A percentile compares a stretch with the other conserved stretches of the same genome.
phyloP scores from a whole-genome alignment of 306 rosid species.

The Hippophae gyantsensis region DNA sequence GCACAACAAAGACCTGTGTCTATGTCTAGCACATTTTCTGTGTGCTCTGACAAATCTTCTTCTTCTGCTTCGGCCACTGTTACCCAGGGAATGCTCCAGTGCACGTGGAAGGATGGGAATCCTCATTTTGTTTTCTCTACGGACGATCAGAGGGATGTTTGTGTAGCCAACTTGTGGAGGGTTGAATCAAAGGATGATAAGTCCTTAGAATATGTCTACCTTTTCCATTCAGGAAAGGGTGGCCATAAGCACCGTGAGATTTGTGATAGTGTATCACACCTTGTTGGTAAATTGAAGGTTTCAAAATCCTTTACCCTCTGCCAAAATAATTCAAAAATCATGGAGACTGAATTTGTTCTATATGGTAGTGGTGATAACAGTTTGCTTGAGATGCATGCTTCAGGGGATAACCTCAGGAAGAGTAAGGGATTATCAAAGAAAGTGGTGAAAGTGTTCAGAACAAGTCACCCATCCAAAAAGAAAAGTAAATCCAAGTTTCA shows the following conservation, averaged over 20 bases:
- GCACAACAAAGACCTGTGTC: conserved; percentile 42
- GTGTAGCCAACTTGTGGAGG: conserved; percentile 49
- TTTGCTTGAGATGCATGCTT: conserved; percentile 37
- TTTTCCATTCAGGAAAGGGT: conserved; percentile 56
- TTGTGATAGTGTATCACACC: conserved; percentile 29
- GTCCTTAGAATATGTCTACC: conserved; percentile 48
- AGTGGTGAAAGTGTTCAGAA: conserved; percentile 53
- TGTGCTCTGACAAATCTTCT: conserved; percentile 43
- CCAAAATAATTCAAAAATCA: conserved; percentile 38
- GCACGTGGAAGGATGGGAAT: conserved; percentile 69
- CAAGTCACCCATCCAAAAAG: conserved; percentile 40
- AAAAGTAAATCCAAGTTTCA: conserved; percentile 43
- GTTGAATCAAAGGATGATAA: conserved; percentile 36
- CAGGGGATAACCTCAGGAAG: conserved; percentile 42
- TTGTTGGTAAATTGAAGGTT: conserved; percentile 82
- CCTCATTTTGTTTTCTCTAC: conserved; percentile 75
- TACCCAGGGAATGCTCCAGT: conserved; percentile 89
- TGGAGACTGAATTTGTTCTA: conserved; percentile 65
- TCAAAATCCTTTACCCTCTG: conserved; percentile 55
- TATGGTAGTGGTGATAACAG: conserved; percentile 39
- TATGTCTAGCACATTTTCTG: conserved; percentile 49
- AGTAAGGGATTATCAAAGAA: conserved; percentile 59
- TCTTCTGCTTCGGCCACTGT: conserved; percentile 27
- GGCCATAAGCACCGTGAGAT: conserved; percentile 37
- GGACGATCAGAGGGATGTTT: conserved; percentile 68